These are phyloP conservation scores for Hypericum androsaemum DNA, from an alignment of 345 rosid genomes.

Conservation along the genomic window DNA sequence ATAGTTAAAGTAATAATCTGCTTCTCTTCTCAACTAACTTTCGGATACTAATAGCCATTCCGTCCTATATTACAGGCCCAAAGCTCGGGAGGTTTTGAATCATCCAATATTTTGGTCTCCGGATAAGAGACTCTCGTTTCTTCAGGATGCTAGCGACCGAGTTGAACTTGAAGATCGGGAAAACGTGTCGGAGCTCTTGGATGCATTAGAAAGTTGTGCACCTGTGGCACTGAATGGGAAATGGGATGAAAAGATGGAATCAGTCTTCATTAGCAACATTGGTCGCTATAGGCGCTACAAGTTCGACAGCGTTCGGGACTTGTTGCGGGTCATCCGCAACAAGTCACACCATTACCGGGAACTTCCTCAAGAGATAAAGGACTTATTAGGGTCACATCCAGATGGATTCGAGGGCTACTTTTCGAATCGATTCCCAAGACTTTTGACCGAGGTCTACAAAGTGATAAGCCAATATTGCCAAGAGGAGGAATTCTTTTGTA, in stretches of 20 bases:
- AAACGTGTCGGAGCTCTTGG: constrained; percentile 43
- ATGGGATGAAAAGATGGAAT: constrained; percentile 86
- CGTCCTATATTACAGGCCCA: constrained; percentile 46
- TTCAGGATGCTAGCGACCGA: constrained; percentile 80
- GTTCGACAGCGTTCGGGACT: constrained; percentile 67
- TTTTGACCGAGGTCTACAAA: constrained; percentile 72
- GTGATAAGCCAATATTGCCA: constrained; percentile 41
- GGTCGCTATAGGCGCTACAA: constrained; percentile 76
- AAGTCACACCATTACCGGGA: constrained; percentile 83
- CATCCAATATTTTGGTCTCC: constrained; percentile 92
- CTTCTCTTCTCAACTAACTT: background rate
- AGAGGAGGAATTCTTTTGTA: constrained; percentile 69
- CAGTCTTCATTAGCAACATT: constrained; percentile 50
- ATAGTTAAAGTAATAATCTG: no score
- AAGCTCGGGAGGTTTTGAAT: constrained; percentile 51
- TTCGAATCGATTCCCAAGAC: constrained; percentile 58
- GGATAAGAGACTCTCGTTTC: constrained; percentile 68
- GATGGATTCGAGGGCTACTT: constrained; percentile 80
- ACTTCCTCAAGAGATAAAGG: constrained; percentile 77
- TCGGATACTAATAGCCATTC: background rate
- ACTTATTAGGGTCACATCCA: constrained; percentile 72
- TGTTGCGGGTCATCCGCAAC: constrained; percentile 78
- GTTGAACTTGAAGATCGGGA: constrained; percentile 76
- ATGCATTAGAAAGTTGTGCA: constrained; percentile 55
- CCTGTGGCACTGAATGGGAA: constrained; percentile 63